Conservation (phyloP, 2,329 filamentous ascomycete species). For the Stemphylium beticola region DNA sequence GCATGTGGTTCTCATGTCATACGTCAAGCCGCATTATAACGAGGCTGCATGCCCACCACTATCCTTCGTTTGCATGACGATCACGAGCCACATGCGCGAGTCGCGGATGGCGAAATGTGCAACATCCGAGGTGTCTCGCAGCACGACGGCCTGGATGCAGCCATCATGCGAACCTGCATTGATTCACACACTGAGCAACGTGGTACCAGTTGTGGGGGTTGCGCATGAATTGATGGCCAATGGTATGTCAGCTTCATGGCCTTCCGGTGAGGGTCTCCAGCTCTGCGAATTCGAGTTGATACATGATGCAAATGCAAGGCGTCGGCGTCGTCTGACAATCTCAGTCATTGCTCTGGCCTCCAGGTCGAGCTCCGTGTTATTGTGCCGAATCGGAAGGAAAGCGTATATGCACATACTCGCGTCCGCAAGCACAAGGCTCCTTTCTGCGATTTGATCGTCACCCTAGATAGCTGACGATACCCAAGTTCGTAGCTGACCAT, state of each 20-base stretch:
- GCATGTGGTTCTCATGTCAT: constrained; percentile 15
- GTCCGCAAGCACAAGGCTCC: neutral
- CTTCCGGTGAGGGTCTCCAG: constrained; percentile 2
- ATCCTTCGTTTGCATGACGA: constrained; percentile 1
- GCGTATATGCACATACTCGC: constrained; percentile 5
- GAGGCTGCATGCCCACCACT: constrained; percentile 7
- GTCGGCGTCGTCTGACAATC: constrained; percentile 9
- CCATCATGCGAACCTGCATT: constrained; percentile 10
- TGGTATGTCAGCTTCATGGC: constrained; percentile 1
- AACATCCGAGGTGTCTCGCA: neutral
- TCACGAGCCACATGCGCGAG: neutral
- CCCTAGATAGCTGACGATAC: constrained; percentile 11
- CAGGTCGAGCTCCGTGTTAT: constrained; percentile 1
- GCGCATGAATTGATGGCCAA: constrained; percentile 9
- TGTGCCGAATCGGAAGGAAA: constrained; percentile 10
- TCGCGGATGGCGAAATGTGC: constrained; percentile 4
- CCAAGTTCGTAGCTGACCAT: constrained; percentile 8
- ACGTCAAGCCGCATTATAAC: constrained; percentile 6
- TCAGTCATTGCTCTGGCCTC: neutral
- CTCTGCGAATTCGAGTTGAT: constrained; percentile 5
- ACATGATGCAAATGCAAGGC: constrained; percentile 8
- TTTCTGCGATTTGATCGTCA: constrained; percentile 18
- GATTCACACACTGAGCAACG: constrained; percentile 7
- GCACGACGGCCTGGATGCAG: neutral
- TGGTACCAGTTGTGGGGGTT: constrained; percentile 11